Conservation (phyloP, 148 eudicot species). For the Vaccinium macrocarpon region DNA sequence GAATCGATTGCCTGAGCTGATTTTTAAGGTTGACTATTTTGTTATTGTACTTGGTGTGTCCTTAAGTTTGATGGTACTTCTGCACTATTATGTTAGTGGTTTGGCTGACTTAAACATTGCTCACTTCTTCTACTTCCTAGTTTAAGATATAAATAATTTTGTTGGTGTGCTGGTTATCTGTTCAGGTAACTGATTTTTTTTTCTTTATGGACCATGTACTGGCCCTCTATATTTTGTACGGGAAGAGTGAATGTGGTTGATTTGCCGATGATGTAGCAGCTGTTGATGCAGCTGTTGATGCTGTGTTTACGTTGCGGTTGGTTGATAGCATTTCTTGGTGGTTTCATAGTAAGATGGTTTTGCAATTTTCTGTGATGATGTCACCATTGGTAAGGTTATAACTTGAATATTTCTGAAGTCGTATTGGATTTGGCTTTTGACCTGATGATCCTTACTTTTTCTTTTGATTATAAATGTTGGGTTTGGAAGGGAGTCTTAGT, state of each 20-base stretch:
- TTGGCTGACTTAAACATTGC: background rate
- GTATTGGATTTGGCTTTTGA: constrained; percentile 10
- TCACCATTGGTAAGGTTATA: constrained; percentile 30
- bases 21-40: constrained; percentile 25
- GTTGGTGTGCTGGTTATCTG: constrained; percentile 1
- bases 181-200: background rate
- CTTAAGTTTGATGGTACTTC: constrained; percentile 10
- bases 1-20: constrained; percentile 5
- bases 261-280: constrained; percentile 31
- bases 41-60: constrained; percentile 16
- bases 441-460: constrained; percentile 11
- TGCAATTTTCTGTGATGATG: constrained; percentile 15
- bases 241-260: constrained; percentile 20
- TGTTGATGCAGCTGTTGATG: constrained; percentile 19
- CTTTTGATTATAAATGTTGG: constrained; percentile 4
- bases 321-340: constrained; percentile 29
- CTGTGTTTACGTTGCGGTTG: constrained; percentile 28
- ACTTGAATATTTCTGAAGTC: constrained; percentile 14
- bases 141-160: background rate
- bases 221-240: constrained; percentile 22
- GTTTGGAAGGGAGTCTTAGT: constrained; percentile 18
- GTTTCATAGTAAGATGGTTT: constrained; percentile 22
- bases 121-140: background rate
- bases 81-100: constrained; percentile 15
- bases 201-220: constrained; percentile 20